Conservation (phyloP, 129 eudicot genomes). For the Arctium minus region DNA sequence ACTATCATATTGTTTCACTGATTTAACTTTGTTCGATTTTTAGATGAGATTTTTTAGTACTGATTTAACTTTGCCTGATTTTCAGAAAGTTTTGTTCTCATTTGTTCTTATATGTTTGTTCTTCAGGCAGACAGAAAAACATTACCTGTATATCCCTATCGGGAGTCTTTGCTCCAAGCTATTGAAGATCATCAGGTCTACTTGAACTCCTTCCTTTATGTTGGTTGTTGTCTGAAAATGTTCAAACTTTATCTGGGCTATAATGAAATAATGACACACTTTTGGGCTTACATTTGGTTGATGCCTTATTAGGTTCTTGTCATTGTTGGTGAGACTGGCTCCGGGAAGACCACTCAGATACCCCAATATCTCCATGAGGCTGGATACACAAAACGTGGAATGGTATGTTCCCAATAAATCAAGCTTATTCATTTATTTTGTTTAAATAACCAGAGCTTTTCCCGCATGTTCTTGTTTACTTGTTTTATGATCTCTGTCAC, state of each 20-base stretch:
- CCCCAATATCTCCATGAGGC: slow-evolving; percentile 94
- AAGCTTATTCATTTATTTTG: neutral
- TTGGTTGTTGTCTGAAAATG: neutral
- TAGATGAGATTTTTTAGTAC: neutral
- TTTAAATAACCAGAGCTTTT: neutral
- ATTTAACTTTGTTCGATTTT: slow-evolving; percentile 1
- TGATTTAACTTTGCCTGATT: neutral
- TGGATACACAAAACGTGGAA: slow-evolving; percentile 86
- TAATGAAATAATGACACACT: neutral
- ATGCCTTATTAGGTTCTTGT: slow-evolving; percentile 62
- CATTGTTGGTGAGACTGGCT: slow-evolving; percentile 93
- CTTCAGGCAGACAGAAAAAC: slow-evolving; percentile 84
- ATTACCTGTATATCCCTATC: slow-evolving; percentile 76
- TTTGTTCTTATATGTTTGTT: slow-evolving; percentile 7
- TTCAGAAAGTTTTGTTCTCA: neutral
- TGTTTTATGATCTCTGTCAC: no score
- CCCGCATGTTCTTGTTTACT: neutral
- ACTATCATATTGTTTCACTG: neutral
- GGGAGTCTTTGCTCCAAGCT: slow-evolving; percentile 82
- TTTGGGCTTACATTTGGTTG: neutral
- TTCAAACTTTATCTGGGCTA: neutral
- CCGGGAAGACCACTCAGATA: slow-evolving; percentile 96
- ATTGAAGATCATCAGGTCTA: slow-evolving; percentile 80
- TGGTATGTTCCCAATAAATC: slow-evolving; percentile 35
- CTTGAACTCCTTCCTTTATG: slow-evolving; percentile 10